A percentile compares a stretch with the other conserved stretches of the same genome.
phyloP scores from a whole-genome alignment of 208 protist species.

The Wallacemonas sp. region DNA sequence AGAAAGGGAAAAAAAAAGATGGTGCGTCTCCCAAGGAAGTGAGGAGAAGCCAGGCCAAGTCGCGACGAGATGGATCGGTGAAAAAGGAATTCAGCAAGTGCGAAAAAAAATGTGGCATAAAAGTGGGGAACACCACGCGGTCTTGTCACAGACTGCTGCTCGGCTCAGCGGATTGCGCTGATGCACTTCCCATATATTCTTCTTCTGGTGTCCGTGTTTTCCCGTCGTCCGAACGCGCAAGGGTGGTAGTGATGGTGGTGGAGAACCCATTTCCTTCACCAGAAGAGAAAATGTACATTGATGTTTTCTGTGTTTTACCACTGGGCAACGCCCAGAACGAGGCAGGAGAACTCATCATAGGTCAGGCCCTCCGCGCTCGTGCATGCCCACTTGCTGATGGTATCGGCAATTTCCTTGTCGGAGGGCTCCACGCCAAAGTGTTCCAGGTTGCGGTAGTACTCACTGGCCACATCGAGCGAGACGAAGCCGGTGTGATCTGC shows the following conservation, averaged over 20 bases:
- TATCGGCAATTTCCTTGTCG: slow-evolving; percentile 46
- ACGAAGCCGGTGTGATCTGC: slow-evolving; percentile 47
- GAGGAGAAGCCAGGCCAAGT: not conserved
- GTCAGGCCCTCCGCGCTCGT: slow-evolving; percentile 45
- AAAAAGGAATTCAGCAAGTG: too few relatives aligned
- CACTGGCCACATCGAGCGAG: slow-evolving; percentile 40
- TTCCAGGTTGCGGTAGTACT: slow-evolving; percentile 56
- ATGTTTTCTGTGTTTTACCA: too few relatives aligned
- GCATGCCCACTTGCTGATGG: slow-evolving; percentile 47
- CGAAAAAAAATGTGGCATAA: not conserved
- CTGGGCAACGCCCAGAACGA: slow-evolving; percentile 65
- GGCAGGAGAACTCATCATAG: slow-evolving; percentile 73
- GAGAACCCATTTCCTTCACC: too few relatives aligned
- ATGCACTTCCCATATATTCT: too few relatives aligned
- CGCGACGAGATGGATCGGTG: not conserved
- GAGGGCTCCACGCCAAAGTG: slow-evolving; percentile 60
- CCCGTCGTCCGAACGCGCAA: too few relatives aligned
- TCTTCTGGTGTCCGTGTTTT: too few relatives aligned
- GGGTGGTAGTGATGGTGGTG: too few relatives aligned
- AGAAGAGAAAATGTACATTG: too few relatives aligned
- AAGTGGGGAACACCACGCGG: too few relatives aligned
- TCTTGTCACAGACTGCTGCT: too few relatives aligned
- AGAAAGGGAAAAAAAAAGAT: not conserved
- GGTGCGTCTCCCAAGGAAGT: not conserved
- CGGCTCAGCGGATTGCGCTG: slow-evolving; percentile 6